phyloP scores from a whole-genome alignment of 768 basidiomycete species.

The Xerocomus brunneocitrinus region DNA sequence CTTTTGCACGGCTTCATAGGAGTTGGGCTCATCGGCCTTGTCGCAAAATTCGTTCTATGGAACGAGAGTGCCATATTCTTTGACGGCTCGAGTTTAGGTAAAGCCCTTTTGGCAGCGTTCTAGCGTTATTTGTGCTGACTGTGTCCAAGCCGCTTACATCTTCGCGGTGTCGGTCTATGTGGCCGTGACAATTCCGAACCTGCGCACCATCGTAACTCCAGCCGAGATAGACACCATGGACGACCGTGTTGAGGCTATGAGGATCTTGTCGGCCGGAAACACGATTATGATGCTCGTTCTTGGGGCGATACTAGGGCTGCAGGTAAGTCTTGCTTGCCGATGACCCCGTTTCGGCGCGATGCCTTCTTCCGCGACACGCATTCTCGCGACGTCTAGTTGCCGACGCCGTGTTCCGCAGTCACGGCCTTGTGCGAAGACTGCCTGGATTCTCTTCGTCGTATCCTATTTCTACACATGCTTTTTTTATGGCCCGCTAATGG shows the following conservation, averaged over 20 bases:
- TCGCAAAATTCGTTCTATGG: conserved; percentile 82
- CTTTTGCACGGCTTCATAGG: conserved; percentile 82
- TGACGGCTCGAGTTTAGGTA: conserved; percentile 85
- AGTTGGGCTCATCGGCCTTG: conserved; percentile 67
- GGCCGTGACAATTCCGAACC: conserved; percentile 71
- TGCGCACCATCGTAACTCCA: conserved; percentile 72
- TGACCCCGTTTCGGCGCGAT: background rate
- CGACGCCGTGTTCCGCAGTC: conserved; percentile 3
- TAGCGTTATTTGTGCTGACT: conserved; percentile 10
- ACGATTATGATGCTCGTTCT: conserved; percentile 73
- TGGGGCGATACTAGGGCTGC: conserved; percentile 59
- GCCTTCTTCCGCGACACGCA: conserved; percentile 1
- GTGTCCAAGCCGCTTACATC: conserved; percentile 58
- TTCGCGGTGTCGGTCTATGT: conserved; percentile 78
- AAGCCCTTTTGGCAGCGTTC: conserved; percentile 16
- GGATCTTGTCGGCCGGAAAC: conserved; percentile 81
- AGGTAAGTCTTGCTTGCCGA: conserved; percentile 46
- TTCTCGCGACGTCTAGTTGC: conserved; percentile 6
- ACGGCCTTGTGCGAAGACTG: conserved; percentile 1
- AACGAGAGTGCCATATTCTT: conserved; percentile 93
- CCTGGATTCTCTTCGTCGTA: background rate
- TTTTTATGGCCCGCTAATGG: conserved; percentile 5
- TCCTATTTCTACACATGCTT: conserved; percentile 12
- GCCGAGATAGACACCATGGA: conserved; percentile 49
- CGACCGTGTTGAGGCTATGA: conserved; percentile 75